Conservation (phyloP, 2,329 filamentous ascomycete genomes). For the Colletotrichum sp. region DNA sequence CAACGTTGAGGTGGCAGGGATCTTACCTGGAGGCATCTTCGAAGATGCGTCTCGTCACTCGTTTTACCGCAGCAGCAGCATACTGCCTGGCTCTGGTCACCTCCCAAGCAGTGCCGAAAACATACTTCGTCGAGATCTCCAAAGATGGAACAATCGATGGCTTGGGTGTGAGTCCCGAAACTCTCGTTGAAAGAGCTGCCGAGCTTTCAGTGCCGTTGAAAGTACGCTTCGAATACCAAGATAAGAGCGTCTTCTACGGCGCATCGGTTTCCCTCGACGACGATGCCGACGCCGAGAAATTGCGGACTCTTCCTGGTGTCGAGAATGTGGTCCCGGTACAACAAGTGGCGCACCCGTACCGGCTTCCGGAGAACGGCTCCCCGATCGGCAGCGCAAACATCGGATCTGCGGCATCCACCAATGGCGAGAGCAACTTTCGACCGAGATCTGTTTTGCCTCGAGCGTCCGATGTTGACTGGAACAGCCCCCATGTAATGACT, state of each 20-base stretch:
- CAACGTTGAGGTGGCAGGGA: neutral
- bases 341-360: neutral
- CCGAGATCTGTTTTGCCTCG: neutral
- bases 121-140: neutral
- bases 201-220: neutral
- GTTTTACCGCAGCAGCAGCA: neutral
- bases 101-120: neutral
- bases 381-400: neutral
- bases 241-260: slow-evolving; percentile 3
- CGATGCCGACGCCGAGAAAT: neutral
- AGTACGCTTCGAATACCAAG: neutral
- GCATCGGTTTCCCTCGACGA: neutral
- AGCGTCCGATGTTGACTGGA: neutral
- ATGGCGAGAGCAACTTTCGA: neutral
- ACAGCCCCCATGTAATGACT: slow-evolving; percentile 10
- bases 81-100: neutral
- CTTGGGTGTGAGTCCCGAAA: neutral
- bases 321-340: neutral
- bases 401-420: no score
- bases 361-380: neutral
- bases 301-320: neutral
- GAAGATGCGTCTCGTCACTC: neutral
- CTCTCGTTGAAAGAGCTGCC: neutral
- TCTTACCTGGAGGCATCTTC: neutral
- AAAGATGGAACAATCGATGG: neutral